phyloP scores from a whole-genome alignment of 331 rosid genomes.

The Quercus tomentella region DNA sequence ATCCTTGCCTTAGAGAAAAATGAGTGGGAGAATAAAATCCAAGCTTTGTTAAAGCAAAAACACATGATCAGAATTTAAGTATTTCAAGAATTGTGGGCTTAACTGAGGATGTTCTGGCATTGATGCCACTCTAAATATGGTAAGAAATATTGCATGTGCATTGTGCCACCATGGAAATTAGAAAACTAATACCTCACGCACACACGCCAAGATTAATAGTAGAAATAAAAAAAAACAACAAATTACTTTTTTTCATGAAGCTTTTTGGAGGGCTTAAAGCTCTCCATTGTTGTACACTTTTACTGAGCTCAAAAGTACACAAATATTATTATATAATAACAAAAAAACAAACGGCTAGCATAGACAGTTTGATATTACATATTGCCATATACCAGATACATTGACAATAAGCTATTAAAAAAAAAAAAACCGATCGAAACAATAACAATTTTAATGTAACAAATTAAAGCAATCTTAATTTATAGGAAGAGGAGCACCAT shows the following conservation, averaged over 20 bases:
- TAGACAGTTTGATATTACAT: slow-evolving; percentile 4
- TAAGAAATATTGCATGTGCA: background rate
- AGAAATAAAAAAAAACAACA: background rate
- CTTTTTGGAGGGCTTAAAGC: too few species aligned
- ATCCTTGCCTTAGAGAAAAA: too few species aligned
- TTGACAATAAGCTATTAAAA: slow-evolving; percentile 1
- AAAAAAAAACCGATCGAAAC: background rate
- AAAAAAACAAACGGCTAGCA: background rate
- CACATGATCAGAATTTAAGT: too few species aligned
- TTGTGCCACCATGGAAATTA: background rate
- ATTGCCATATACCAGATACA: background rate
- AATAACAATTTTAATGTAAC: background rate
- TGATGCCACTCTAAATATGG: background rate
- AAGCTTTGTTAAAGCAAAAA: too few species aligned
- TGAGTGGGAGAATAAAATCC: too few species aligned
- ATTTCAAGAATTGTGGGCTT: too few species aligned
- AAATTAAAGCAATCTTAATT: slow-evolving; percentile 16
- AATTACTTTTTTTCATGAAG: background rate
- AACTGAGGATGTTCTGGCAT: too few species aligned
- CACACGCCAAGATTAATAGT: background rate
- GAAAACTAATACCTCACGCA: background rate
- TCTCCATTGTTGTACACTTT: background rate
- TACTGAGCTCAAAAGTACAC: background rate
- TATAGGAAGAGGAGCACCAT: slow-evolving; percentile 87
- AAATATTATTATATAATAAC: background rate